phyloP scores from a whole-genome alignment of 495 filamentous ascomycete species.

The Xylaria telfairii region DNA sequence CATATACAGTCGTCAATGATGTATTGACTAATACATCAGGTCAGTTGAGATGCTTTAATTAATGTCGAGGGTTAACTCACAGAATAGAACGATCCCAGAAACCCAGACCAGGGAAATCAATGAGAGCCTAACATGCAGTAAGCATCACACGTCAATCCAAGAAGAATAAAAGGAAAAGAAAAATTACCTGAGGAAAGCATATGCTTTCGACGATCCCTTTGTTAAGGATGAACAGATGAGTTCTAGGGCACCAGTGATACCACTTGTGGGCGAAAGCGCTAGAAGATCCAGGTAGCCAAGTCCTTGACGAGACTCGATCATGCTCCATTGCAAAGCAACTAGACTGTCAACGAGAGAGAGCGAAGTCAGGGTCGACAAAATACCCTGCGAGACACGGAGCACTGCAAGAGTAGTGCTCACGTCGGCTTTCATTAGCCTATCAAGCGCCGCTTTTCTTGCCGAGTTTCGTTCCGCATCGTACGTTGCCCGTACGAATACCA shows the following conservation, averaged over 20 bases:
- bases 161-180: not conserved
- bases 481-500: not conserved
- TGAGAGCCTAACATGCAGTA: not conserved
- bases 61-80: not conserved
- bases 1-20: slow-evolving; percentile 13
- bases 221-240: not conserved
- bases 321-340: not conserved
- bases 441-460: not conserved
- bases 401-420: not conserved
- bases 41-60: not conserved
- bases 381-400: not conserved
- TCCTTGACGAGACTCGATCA: not conserved
- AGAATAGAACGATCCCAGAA: not conserved
- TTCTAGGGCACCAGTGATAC: not conserved
- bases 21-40: not conserved
- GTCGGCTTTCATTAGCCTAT: not conserved
- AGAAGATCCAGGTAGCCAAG: not conserved
- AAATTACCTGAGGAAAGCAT: not conserved
- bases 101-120: not conserved
- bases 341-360: not conserved
- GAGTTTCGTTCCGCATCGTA: not conserved
- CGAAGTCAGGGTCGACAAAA: not conserved
- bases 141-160: not conserved
- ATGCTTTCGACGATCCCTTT: not conserved
- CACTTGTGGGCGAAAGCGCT: not conserved